Base-by-base conservation (phyloP, 768 basidiomycete species). In the Scleroderma bovista region DNA sequence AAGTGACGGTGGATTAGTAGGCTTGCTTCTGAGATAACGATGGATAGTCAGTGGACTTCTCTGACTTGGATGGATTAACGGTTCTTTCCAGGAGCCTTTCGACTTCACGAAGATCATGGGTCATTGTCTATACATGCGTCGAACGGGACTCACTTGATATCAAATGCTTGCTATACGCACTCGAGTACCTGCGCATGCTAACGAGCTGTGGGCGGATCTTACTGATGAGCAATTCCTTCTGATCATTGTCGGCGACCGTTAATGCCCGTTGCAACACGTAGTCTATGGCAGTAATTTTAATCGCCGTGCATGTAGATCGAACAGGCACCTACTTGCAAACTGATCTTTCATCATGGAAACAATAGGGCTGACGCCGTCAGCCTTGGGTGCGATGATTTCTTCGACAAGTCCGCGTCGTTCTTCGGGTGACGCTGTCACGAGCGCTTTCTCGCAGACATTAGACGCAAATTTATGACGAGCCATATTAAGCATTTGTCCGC, bases 381-480 rank as follows among this genome's bases (percentile, higher is more conserved):
- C 70, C 53, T 77, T 78, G 12, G 77, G 70, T 2, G 71, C 65
- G 71, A 95, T 78, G 49, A 97, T 81, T 66, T 96, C 94, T 23
- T 90, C 83, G 51, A 97, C 81, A 38, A 97, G 71, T 32, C 68
- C 64, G 9, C 77, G 78, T 40, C 91, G 84, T 53, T 77, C 83
- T 10, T 84, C 83, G 1, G 74, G 31, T 47, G 81, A 77, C 1
- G 87, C 81, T 31, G 75, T 81, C 24, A 83, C 65, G 32, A 95
- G 75, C 6, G 91, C 92, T 67, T 92, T 93, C 70, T 95, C 94
- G 65, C 87, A 88, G 17, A 97, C 95, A 60, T 99, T 98, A 6
- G 93, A 96, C 6, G 92, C 93, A 60, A 90, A 95, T 64, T 95
- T 95, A 65, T 92, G 91, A 46, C 83, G 79, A 1, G 91, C 79